Conservation (phyloP, 352 stramenopile genomes). For the Pythium periplocum region DNA sequence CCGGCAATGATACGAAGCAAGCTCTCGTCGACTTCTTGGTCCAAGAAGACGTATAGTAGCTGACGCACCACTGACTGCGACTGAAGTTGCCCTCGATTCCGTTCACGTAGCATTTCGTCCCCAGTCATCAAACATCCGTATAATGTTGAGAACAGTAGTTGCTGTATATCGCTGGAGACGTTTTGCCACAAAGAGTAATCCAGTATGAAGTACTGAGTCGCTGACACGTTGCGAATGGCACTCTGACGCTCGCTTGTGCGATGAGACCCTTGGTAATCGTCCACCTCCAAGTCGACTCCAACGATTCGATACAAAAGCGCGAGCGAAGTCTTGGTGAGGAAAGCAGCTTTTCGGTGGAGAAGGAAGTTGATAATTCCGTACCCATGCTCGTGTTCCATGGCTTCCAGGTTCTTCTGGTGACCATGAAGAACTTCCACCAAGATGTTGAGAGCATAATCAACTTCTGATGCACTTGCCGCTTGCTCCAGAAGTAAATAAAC, state of each 20-base stretch:
- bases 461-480: constrained; percentile 27
- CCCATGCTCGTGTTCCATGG: constrained; percentile 67
- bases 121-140: constrained; percentile 52
- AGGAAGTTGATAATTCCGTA: constrained; percentile 70
- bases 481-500: constrained; percentile 48
- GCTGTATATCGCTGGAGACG: constrained; percentile 27
- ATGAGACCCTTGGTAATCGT: background rate
- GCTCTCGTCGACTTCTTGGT: constrained; percentile 37
- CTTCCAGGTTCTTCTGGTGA: constrained; percentile 35
- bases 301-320: constrained; percentile 45
- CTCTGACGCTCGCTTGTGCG: constrained; percentile 18
- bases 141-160: constrained; percentile 55
- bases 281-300: constrained; percentile 36
- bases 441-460: constrained; percentile 45
- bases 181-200: constrained; percentile 70
- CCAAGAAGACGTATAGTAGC: constrained; percentile 64
- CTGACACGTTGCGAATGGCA: constrained; percentile 54
- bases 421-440: constrained; percentile 28
- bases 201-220: constrained; percentile 66
- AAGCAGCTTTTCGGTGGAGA: constrained; percentile 45
- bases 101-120: constrained; percentile 23
- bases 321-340: constrained; percentile 34
- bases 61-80: constrained; percentile 60
- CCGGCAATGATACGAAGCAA: constrained; percentile 58
- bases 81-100: constrained; percentile 58